phyloP scores from a whole-genome alignment of 768 basidiomycete genomes.

The Hypholoma sublateritium region DNA sequence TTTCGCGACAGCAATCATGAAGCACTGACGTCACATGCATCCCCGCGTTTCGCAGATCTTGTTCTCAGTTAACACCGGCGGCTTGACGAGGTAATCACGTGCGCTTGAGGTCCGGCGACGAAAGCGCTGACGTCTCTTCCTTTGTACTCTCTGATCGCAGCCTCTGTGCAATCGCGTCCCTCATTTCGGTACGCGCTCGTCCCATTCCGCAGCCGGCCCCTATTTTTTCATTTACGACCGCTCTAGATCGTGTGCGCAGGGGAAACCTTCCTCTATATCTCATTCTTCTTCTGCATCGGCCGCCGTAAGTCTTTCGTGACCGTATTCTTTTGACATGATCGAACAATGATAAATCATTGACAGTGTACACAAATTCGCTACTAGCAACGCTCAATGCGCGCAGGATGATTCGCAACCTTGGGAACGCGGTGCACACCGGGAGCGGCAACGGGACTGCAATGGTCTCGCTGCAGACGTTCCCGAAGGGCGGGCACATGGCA shows the following conservation, averaged over 20 bases:
- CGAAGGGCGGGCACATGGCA: slow-evolving; percentile 30
- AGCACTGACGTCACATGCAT: neutral
- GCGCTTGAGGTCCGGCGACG: neutral
- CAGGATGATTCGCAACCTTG: slow-evolving; percentile 41
- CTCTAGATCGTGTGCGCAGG: slow-evolving; percentile 48
- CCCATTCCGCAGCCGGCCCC: neutral
- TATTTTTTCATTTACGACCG: neutral
- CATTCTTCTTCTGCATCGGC: slow-evolving; percentile 61
- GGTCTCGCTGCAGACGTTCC: slow-evolving; percentile 39
- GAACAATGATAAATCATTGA: too few species aligned
- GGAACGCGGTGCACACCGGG: slow-evolving; percentile 38
- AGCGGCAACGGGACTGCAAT: slow-evolving; percentile 41
- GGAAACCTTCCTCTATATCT: slow-evolving; percentile 53
- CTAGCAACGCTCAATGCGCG: slow-evolving; percentile 59
- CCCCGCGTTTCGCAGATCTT: slow-evolving; percentile 29
- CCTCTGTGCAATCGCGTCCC: slow-evolving; percentile 53
- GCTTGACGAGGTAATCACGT: slow-evolving; percentile 32
- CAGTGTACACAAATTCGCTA: too few species aligned
- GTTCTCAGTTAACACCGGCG: slow-evolving; percentile 43
- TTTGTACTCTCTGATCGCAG: slow-evolving; percentile 24
- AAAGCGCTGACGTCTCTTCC: neutral
- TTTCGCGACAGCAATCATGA: neutral
- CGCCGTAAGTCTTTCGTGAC: slow-evolving; percentile 40
- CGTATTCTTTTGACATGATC: too few species aligned
- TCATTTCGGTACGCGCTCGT: slow-evolving; percentile 43